Evolutionary conservation across 306 rosid genomes (phyloP).

Genomic region (Ochetophila trinervis): DNA sequence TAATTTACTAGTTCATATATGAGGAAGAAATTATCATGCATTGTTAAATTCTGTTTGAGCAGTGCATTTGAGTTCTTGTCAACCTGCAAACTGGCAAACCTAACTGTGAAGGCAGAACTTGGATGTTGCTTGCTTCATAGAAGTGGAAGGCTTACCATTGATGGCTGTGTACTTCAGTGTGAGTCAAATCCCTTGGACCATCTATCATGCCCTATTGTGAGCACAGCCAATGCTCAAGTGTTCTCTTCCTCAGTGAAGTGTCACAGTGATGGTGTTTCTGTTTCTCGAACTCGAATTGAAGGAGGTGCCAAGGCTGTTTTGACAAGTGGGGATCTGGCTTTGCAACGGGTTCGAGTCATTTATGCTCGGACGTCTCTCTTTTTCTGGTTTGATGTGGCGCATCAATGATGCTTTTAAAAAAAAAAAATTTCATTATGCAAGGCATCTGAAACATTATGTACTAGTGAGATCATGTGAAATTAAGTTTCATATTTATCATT

Average conservation of each 20-base stretch:
- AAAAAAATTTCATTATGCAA: conserved; percentile 13
- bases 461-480: not conserved
- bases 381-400: conserved; percentile 94
- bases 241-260: conserved; percentile 44
- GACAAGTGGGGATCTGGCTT: conserved; percentile 66
- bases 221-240: conserved; percentile 51
- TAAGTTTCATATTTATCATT: too few relatives aligned
- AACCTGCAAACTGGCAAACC: conserved; percentile 81
- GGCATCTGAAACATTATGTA: conserved; percentile 25
- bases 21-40: conserved; percentile 30
- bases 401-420: conserved; percentile 30
- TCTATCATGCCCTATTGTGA: conserved; percentile 84
- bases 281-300: conserved; percentile 90
- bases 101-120: conserved; percentile 90
- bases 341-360: conserved; percentile 91
- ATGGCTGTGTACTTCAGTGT: conserved; percentile 86
- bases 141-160: conserved; percentile 78
- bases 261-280: conserved; percentile 60
- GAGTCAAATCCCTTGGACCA: conserved; percentile 79
- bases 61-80: conserved; percentile 90
- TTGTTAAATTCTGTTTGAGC: conserved; percentile 40
- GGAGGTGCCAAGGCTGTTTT: conserved; percentile 91
- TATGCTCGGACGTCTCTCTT: conserved; percentile 72
- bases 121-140: conserved; percentile 95
- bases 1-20: not conserved